These are phyloP conservation scores for Blastocrithidia nonstop DNA, from an alignment of 208 protist species.

Conservation along the genomic window DNA sequence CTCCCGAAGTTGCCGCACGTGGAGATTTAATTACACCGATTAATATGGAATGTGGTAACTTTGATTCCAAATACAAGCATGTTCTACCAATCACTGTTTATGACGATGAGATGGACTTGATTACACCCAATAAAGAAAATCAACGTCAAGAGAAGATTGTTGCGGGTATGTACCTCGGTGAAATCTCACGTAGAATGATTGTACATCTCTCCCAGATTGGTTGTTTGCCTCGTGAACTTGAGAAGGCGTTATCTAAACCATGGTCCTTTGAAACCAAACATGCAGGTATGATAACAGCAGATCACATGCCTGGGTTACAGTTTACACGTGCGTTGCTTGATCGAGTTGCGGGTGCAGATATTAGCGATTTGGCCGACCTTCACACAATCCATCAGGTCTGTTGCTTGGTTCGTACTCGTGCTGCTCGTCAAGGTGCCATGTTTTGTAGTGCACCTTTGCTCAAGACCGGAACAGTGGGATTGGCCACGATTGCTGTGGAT, in stretches of 20 bases:
- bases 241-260: slow-evolving; percentile 15
- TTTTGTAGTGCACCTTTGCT: slow-evolving; percentile 55
- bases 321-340: slow-evolving; percentile 36
- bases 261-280: slow-evolving; percentile 41
- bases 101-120: slow-evolving; percentile 53
- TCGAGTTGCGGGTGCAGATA: slow-evolving; percentile 25
- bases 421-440: slow-evolving; percentile 56
- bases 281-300: slow-evolving; percentile 39
- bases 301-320: slow-evolving; percentile 57
- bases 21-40: slow-evolving; percentile 39
- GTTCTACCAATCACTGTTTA: slow-evolving; percentile 53
- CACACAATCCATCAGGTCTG: slow-evolving; percentile 44
- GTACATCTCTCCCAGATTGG: slow-evolving; percentile 23
- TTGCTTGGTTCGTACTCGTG: slow-evolving; percentile 51
- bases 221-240: slow-evolving; percentile 30
- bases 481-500: slow-evolving; percentile 61
- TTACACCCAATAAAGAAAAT: slow-evolving; percentile 41
- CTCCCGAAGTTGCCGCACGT: slow-evolving; percentile 20
- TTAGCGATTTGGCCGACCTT: slow-evolving; percentile 23
- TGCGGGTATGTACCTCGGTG: slow-evolving; percentile 84
- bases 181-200: slow-evolving; percentile 55
- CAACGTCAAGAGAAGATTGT: slow-evolving; percentile 83
- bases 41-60: slow-evolving; percentile 89
- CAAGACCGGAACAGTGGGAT: slow-evolving; percentile 45
- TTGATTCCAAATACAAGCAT: slow-evolving; percentile 67